Conservation (phyloP, 139 green algal species). For the Chlorella sp. region DNA sequence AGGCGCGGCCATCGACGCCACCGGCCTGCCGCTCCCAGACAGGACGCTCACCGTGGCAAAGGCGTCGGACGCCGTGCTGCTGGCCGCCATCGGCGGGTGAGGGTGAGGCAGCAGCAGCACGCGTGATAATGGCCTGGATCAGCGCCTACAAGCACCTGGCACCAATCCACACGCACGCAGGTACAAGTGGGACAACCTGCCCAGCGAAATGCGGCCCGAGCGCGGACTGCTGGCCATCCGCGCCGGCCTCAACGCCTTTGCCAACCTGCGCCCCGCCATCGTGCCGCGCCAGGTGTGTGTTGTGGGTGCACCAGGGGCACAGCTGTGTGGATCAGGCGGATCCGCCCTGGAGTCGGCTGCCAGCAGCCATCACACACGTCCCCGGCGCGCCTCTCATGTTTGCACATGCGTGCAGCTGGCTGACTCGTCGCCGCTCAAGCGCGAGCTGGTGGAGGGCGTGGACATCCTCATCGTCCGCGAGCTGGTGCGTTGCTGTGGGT, state of each 20-base stretch:
- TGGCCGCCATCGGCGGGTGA: slow-evolving; percentile 88
- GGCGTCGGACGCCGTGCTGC: slow-evolving; percentile 82
- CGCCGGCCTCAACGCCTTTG: slow-evolving; percentile 87
- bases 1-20: slow-evolving; percentile 91
- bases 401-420: slow-evolving; percentile 72
- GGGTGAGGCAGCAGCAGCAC: too few species aligned
- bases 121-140: too few species aligned
- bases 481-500: too few species aligned
- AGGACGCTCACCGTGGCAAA: slow-evolving; percentile 82
- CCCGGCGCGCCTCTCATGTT: too few species aligned
- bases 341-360: neutral
- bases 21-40: slow-evolving; percentile 77
- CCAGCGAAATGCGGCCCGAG: slow-evolving; percentile 78
- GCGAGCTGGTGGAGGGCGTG: slow-evolving; percentile 89
- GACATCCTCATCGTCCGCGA: slow-evolving; percentile 99
- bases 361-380: too few species aligned
- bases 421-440: slow-evolving; percentile 90
- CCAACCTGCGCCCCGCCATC: slow-evolving; percentile 94
- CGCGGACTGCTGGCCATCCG: slow-evolving; percentile 87
- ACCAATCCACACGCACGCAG: slow-evolving; percentile 45
- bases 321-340: too few species aligned
- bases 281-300: slow-evolving; percentile 75
- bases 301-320: too few species aligned
- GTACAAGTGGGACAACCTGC: slow-evolving; percentile 97
- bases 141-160: too few species aligned